These are phyloP conservation scores for Fistulina hepatica DNA, from an alignment of 1,284 basidiomycete species.

Conservation along the genomic window DNA sequence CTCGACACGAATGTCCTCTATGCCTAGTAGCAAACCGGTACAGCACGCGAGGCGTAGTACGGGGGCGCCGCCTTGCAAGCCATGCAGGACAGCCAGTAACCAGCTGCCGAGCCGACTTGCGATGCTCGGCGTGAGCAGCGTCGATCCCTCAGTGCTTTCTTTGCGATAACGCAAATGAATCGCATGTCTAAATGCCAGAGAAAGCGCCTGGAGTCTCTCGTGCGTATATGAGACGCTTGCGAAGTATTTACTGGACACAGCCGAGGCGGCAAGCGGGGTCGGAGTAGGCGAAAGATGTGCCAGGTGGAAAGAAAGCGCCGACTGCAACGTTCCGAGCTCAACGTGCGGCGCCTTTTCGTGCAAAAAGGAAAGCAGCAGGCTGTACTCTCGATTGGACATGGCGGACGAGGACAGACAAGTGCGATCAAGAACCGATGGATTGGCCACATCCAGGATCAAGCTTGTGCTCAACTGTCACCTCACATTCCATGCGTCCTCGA, in stretches of 20 bases:
- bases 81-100: conserved; percentile 45
- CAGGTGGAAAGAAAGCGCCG: conserved; percentile 54
- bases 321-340: no score
- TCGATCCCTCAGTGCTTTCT: conserved; percentile 26
- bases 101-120: conserved; percentile 36
- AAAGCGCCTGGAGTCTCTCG: conserved; percentile 40
- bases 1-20: conserved; percentile 36
- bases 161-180: conserved; percentile 42
- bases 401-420: no score
- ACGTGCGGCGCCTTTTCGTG: no score
- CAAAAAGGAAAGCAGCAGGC: no score
- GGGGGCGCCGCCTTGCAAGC: conserved; percentile 51
- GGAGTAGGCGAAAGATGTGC: conserved; percentile 34
- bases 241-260: conserved; percentile 48
- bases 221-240: conserved; percentile 38
- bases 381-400: no score
- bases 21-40: conserved; percentile 51
- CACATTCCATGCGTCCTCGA: no score
- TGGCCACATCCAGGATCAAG: no score
- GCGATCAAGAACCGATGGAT: no score
- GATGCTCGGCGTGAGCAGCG: conserved; percentile 20
- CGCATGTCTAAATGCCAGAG: conserved; percentile 51
- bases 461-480: no score
- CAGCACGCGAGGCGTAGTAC: conserved; percentile 48
- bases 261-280: conserved; percentile 54